Evolutionary conservation across 1,139 yeast species (phyloP), one percentile per base, ranked within the genome.

Genomic region (Nadsonia starkeyi-henricii): DNA sequence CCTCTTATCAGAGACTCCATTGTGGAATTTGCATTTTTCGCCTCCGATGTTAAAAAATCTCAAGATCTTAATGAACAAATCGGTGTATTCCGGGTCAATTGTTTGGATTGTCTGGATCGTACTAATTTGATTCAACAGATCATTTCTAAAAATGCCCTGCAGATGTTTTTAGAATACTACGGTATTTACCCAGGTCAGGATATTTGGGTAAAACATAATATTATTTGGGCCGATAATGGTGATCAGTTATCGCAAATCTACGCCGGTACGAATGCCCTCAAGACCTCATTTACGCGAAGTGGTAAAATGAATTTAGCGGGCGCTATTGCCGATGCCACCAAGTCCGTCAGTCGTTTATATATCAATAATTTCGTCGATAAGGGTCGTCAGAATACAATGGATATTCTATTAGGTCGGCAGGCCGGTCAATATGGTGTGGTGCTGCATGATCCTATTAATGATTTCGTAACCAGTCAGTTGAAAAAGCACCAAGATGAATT

Each of bases 221-320:
- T 81, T 2, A 67, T 91, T 20, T 93, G 98, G 98, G 99, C 98
- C 0, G 96, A 93, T 64, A 89, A 91, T 63, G 99, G 98, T 45
- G 98, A 93, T 65, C 96, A 93, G 52, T 77, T 93, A 9, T 88
- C 97, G 1, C 96, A 88, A 62, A 91, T 91, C 28, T 93, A 93
- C 62, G 91, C 98, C 0, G 98, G 98, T 5, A 93, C 98, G 0
- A 89, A 91, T 62, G 98, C 98, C 0, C 70, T 93, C 47, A 93
- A 93, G 63, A 85, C 96, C 0, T 85, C 96, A 3, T 91, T 83
- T 61, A 84, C 97, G 1, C 74, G 98, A 60, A 82, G 86, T 42
- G 98, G 98, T 18, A 89, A 88, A 60, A 86, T 88, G 96, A 86
- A 89, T 49, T 68, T 93, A 52, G 97, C 97, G 0, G 97, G 98